Conservation (phyloP, 768 basidiomycete species). For the Serendipita vermifera region DNA sequence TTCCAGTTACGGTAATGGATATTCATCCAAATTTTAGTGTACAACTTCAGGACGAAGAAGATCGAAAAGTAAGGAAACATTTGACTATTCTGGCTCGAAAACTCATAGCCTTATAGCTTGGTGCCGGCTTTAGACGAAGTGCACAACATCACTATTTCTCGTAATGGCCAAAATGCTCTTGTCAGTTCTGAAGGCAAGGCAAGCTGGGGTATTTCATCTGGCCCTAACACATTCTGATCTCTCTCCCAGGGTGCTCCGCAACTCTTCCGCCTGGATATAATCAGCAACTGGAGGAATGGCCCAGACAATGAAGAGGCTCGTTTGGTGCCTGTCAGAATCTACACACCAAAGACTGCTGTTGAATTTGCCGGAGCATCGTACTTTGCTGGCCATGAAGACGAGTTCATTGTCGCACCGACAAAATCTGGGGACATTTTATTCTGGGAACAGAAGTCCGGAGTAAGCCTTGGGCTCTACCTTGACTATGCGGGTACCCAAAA, state of each 20-base stretch:
- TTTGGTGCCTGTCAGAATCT: conserved; percentile 48
- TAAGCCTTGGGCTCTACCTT: neutral
- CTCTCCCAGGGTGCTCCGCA: conserved; percentile 57
- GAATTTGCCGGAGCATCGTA: conserved; percentile 74
- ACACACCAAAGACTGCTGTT: conserved; percentile 53
- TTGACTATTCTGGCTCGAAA: neutral
- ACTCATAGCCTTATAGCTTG: conserved; percentile 31
- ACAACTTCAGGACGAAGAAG: conserved; percentile 49
- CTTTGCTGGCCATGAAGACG: conserved; percentile 68
- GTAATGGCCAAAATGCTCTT: conserved; percentile 46
- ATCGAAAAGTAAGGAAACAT: conserved; percentile 46
- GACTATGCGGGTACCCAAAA: no score
- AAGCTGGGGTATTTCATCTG: conserved; percentile 13
- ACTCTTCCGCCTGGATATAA: conserved; percentile 55
- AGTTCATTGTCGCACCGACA: conserved; percentile 68
- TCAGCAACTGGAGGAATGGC: no score
- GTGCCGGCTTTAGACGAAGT: conserved; percentile 63
- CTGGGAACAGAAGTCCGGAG: conserved; percentile 71
- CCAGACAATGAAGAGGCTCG: conserved; percentile 16
- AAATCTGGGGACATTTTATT: conserved; percentile 76
- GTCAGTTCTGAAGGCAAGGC: conserved; percentile 67
- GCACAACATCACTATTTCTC: conserved; percentile 52
- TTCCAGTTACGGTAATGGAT: neutral
- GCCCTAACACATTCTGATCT: no score
- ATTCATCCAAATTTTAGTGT: conserved; percentile 39